Conservation (phyloP, 106 monocot genomes). For the Platanthera zijinensis region DNA sequence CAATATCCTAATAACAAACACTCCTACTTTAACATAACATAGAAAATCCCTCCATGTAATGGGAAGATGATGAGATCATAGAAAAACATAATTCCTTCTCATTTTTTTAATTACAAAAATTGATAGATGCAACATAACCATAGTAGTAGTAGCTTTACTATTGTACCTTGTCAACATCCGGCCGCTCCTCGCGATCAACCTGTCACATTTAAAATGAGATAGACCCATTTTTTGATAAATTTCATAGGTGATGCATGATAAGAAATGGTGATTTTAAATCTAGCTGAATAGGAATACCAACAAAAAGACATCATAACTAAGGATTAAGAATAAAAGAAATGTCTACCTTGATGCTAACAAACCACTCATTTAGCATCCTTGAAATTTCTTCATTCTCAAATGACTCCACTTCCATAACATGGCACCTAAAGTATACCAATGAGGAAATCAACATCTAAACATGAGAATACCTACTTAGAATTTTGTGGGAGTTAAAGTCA, state of each 20-base stretch:
- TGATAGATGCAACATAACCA: background rate
- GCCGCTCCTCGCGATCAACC: constrained; percentile 92
- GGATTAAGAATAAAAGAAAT: background rate
- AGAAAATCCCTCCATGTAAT: background rate
- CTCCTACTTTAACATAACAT: background rate
- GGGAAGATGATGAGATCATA: too few species aligned
- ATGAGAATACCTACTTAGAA: background rate
- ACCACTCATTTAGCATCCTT: constrained; percentile 80
- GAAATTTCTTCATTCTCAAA: constrained; percentile 92
- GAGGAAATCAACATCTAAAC: background rate
- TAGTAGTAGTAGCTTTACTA: background rate
- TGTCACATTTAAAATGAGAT: constrained; percentile 24
- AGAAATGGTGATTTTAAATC: background rate
- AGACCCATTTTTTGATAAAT: background rate
- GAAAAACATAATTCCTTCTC: too few species aligned
- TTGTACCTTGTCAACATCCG: constrained; percentile 96
- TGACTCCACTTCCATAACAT: constrained; percentile 98
- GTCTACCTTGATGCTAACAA: constrained; percentile 88
- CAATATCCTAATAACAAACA: background rate
- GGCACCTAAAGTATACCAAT: constrained; percentile 46
- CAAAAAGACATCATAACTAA: background rate
- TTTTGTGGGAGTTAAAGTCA: background rate
- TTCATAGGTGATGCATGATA: background rate
- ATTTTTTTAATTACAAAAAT: too few species aligned
- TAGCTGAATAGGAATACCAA: background rate